phyloP scores from a whole-genome alignment of 2,329 filamentous ascomycete species.

The Ascochyta viciae-villosae region DNA sequence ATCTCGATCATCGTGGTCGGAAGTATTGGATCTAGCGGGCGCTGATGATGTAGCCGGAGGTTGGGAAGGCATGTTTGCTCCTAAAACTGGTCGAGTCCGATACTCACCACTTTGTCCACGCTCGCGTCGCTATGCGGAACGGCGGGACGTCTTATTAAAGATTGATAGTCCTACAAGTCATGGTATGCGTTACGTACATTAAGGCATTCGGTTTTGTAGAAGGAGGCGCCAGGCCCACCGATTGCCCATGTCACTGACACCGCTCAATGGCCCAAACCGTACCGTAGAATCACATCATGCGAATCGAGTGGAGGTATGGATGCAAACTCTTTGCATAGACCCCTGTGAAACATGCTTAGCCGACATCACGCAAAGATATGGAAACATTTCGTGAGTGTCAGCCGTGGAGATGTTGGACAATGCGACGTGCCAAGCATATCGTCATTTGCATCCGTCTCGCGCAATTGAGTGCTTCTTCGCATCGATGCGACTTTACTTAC shows the following conservation, averaged over 20 bases:
- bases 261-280: background rate
- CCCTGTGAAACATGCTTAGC: conserved; percentile 9
- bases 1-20: conserved; percentile 6
- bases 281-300: background rate
- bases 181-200: background rate
- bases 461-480: conserved; percentile 11
- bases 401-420: conserved; percentile 11
- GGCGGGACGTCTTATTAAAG: background rate
- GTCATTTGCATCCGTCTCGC: conserved; percentile 16
- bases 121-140: background rate
- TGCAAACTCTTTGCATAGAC: background rate
- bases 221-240: background rate
- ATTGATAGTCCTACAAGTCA: background rate
- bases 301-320: conserved; percentile 3
- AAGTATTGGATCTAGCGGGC: background rate
- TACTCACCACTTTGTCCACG: background rate
- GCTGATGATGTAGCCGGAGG: background rate
- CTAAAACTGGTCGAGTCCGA: background rate
- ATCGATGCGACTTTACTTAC: conserved; percentile 15
- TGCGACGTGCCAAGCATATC: conserved; percentile 22
- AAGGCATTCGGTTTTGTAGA: background rate
- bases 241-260: background rate
- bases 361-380: conserved; percentile 13
- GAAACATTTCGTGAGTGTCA: background rate
- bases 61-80: background rate